Percentiles rank a stretch among this genome's conserved stretches.
Conservation (phyloP, 2,329 filamentous ascomycete genomes). For the Myriosclerotinia duriaeana region DNA sequence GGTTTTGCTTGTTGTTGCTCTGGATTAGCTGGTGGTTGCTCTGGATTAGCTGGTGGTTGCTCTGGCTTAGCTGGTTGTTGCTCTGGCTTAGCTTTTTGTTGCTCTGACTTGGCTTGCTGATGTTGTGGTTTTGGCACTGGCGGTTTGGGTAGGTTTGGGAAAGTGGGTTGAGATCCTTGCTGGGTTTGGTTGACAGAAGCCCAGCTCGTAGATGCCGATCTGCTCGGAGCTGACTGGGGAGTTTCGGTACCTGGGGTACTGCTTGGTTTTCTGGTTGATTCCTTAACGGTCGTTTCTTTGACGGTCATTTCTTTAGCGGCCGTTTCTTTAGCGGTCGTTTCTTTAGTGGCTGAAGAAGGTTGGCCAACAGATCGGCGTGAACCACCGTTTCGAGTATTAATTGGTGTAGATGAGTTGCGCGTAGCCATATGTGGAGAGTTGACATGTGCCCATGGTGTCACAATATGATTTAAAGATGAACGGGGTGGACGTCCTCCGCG, state of each 20-base stretch:
- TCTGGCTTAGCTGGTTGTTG: not conserved
- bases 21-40: not conserved
- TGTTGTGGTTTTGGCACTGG: conserved; percentile 20
- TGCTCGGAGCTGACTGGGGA: conserved; percentile 19
- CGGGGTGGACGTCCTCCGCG: conserved; percentile 19
- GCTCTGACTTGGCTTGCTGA: conserved; percentile 2
- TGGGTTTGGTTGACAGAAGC: conserved; percentile 25
- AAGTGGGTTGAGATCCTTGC: conserved; percentile 14
- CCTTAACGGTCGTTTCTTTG: conserved; percentile 5
- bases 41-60: not conserved
- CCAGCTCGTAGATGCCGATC: conserved; percentile 20
- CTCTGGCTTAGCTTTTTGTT: not conserved
- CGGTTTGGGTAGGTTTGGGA: conserved; percentile 10
- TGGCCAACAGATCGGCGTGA: conserved; percentile 1
- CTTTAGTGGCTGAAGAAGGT: not conserved
- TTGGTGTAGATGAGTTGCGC: conserved; percentile 20
- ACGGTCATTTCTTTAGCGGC: not conserved
- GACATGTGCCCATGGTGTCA: conserved; percentile 34
- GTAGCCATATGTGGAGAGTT: conserved; percentile 27
- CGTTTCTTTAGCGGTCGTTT: too few relatives aligned
- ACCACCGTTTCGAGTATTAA: conserved; percentile 16
- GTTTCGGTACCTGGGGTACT: conserved; percentile 13
- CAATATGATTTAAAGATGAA: conserved; percentile 5
- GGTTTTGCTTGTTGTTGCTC: not conserved
- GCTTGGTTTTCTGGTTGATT: conserved; percentile 14